phyloP scores from a whole-genome alignment of 495 filamentous ascomycete genomes.

The Talaromyces proteolyticus region DNA sequence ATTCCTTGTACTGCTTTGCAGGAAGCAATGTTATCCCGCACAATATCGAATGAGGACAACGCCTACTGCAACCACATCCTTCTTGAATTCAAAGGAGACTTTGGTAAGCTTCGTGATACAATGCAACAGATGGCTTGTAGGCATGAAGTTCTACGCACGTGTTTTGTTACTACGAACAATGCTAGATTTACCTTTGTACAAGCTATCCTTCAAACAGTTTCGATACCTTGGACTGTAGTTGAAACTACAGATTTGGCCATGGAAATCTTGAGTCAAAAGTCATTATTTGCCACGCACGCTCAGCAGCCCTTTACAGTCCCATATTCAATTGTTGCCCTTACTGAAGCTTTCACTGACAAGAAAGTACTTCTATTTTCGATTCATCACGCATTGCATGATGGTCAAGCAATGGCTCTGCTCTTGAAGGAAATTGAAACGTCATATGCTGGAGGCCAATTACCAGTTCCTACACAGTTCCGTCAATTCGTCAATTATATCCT shows the following conservation, averaged over 20 bases:
- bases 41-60: conserved; percentile 20
- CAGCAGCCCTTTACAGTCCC: conserved; percentile 19
- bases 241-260: conserved; percentile 12
- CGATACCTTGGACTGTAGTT: conserved; percentile 16
- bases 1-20: conserved; percentile 79
- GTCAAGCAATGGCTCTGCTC: conserved; percentile 57
- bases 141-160: conserved; percentile 60
- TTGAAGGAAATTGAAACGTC: conserved; percentile 57
- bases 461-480: conserved; percentile 17
- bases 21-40: conserved; percentile 69
- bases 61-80: conserved; percentile 53
- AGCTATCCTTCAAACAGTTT: conserved; percentile 36
- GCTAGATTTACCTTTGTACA: conserved; percentile 49
- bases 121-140: conserved; percentile 48
- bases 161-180: conserved; percentile 50
- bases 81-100: conserved; percentile 37
- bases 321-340: conserved; percentile 20
- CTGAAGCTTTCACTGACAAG: conserved; percentile 8
- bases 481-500: conserved; percentile 43
- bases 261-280: conserved; percentile 15
- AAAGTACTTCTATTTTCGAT: conserved; percentile 50
- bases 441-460: conserved; percentile 37
- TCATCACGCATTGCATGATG: conserved; percentile 82
- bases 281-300: conserved; percentile 14
- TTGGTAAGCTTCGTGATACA: conserved; percentile 27